Conservation (phyloP, 1,284 basidiomycete genomes). For the Cryptococcus deneoformans region DNA sequence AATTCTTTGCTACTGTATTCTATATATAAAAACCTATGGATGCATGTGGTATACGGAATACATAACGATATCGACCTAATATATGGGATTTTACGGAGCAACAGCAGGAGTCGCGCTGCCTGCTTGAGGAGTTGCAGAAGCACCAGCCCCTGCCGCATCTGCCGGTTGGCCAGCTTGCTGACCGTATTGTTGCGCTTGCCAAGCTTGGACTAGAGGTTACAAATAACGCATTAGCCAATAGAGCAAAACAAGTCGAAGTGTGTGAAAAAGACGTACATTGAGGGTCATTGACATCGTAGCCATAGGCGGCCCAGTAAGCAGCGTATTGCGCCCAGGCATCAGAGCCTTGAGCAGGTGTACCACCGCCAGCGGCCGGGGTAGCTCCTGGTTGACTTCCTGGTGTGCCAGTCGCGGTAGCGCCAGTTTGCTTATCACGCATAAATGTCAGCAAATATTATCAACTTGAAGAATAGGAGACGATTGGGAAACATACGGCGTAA, state of each 20-base stretch:
- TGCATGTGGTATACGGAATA: conserved; percentile 3
- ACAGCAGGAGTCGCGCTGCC: conserved; percentile 7
- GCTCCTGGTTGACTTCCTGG: conserved; percentile 39
- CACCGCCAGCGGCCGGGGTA: conserved; percentile 34
- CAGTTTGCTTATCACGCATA: conserved; percentile 19
- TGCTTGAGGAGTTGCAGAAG: conserved; percentile 2
- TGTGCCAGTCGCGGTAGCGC: conserved; percentile 13
- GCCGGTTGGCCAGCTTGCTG: conserved; percentile 23
- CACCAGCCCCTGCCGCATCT: not conserved
- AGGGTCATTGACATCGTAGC: conserved; percentile 74
- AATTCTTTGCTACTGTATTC: too few relatives aligned
- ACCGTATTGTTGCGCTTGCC: conserved; percentile 42
- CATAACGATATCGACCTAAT: not conserved
- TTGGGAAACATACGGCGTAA: conserved; percentile 23
- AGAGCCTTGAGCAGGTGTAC: conserved; percentile 46
- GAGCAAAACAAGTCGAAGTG: not conserved
- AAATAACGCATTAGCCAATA: not conserved
- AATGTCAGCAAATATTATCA: not conserved
- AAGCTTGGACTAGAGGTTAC: conserved; percentile 38
- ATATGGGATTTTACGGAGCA: not conserved
- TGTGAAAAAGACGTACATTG: conserved; percentile 38
- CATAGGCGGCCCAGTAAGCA: conserved; percentile 66
- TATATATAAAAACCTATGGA: not conserved
- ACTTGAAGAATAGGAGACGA: not conserved
- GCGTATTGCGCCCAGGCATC: conserved; percentile 50